Conservation (phyloP, 768 basidiomycete genomes). For the Agrocybe chaxingu region DNA sequence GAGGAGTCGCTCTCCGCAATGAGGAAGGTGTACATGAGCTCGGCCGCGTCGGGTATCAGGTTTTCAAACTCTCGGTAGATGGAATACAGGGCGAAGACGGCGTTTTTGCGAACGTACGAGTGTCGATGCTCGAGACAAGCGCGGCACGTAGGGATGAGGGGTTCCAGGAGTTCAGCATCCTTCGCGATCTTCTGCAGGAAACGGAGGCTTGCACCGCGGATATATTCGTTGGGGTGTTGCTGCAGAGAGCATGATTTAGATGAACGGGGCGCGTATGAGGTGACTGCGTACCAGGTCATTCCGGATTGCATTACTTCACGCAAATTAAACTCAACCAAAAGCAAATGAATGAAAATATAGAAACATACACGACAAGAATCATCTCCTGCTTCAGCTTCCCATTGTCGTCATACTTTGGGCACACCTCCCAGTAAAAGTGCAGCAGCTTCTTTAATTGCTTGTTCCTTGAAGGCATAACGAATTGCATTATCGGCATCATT, state of each 20-base stretch:
- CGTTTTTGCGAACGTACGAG: constrained; percentile 97
- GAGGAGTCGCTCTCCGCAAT: constrained; percentile 94
- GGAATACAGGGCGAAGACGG: constrained; percentile 92
- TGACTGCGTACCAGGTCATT: constrained; percentile 80
- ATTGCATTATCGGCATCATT: constrained; percentile 99
- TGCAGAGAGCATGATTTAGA: constrained; percentile 24
- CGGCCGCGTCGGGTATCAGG: constrained; percentile 94
- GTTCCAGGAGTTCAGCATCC: constrained; percentile 92
- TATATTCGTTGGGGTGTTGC: constrained; percentile 99
- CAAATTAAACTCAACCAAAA: constrained; percentile 7
- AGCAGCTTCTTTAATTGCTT: constrained; percentile 97
- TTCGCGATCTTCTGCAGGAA: constrained; percentile 94
- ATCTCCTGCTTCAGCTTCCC: constrained; percentile 99
- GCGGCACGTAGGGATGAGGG: constrained; percentile 90
- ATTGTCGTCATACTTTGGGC: constrained; percentile 94
- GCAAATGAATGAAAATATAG: background rate
- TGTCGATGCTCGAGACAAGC: constrained; percentile 96
- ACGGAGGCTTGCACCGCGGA: constrained; percentile 94
- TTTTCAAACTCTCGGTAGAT: constrained; percentile 94
- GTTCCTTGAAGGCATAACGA: constrained; percentile 90
- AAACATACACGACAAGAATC: constrained; percentile 93
- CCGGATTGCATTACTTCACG: constrained; percentile 85
- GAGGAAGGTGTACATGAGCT: constrained; percentile 94
- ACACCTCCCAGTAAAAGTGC: constrained; percentile 96
- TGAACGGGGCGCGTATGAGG: constrained; percentile 1